Evolutionary conservation across 495 filamentous ascomycete species (phyloP).

Genomic region (Letharia lupina): DNA sequence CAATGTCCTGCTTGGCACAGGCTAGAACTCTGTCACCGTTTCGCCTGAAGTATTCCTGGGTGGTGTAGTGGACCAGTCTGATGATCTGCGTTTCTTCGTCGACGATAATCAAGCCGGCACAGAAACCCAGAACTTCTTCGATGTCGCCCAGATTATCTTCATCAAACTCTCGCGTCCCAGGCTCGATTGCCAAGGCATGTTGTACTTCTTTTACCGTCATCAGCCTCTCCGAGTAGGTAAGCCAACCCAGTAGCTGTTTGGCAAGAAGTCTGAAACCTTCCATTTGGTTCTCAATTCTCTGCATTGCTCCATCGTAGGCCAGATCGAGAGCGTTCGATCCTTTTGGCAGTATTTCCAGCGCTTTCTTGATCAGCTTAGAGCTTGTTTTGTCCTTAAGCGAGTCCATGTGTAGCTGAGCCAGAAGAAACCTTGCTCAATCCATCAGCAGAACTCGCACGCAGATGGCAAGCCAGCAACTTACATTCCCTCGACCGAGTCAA

Average conservation of each 20-base stretch:
- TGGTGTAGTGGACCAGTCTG: constrained; percentile 5
- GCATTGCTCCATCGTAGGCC: constrained; percentile 25
- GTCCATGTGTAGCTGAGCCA: constrained; percentile 40
- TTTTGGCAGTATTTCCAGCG: constrained; percentile 27
- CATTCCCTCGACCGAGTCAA: background rate
- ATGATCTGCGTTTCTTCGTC: background rate
- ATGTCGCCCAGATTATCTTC: constrained; percentile 31
- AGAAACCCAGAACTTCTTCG: constrained; percentile 32
- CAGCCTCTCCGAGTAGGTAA: constrained; percentile 19
- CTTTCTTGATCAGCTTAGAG: constrained; percentile 24
- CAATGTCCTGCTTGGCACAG: background rate
- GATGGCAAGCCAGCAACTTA: background rate
- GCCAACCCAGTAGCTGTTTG: constrained; percentile 17
- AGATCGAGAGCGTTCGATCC: constrained; percentile 21
- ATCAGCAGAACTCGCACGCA: background rate
- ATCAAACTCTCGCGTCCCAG: constrained; percentile 29
- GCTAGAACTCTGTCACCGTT: background rate
- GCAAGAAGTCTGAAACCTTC: constrained; percentile 12
- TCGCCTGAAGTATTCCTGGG: background rate
- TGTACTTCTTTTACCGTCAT: constrained; percentile 22
- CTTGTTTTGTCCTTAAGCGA: constrained; percentile 32
- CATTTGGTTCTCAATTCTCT: constrained; percentile 25
- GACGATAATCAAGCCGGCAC: constrained; percentile 42
- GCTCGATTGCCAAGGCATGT: constrained; percentile 34
- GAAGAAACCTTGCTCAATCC: constrained; percentile 35